Evolutionary conservation across 192 early-diverging fungal species (phyloP), one percentile per base, ranked within the genome.

Genomic region (Gonapodya sp.): DNA sequence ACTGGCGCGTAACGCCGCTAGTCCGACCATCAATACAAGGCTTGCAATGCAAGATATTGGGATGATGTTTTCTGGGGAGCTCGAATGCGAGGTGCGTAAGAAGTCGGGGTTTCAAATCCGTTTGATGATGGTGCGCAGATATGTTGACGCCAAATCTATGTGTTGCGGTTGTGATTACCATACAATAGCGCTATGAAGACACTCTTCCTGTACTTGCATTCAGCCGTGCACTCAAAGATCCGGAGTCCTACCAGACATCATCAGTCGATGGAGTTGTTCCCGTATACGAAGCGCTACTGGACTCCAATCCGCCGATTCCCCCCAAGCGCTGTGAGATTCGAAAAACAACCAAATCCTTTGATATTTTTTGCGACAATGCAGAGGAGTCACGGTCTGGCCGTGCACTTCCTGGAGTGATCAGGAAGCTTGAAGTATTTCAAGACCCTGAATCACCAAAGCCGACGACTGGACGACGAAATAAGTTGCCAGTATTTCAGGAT

Each of bases 1-100:
- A 24, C 46, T 8, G 46, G 8, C 24, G 24, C 8, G 46, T 16
- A 24, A 8, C 24, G 46, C 46, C 24, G 24, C 46, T 16, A 64
- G 46, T 8, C 89, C 89, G 1, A 90, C 89, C 0, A 87, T 90
- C 82, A 88, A 89, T 78, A 90, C 89, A 1, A 89, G 88, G 79
- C 85, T 86, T 1, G 89, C 89, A 0, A 64, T 87, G 79, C 81
- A 79, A 0, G 89, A 89, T 79, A 83, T 90, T 24, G 83, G 83
- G 31, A 84, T 87, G 75, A 89, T 90, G 85, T 90, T 89, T 74
- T 77, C 75, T 34, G 75, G 75, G 75, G 75, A 77, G 30, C 14
- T 77, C 8, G 75, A 77, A 31, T 18, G 34, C 75, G 75, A 77
- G 8, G 75, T 77, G 31, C 16, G 75, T 77, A 2, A 33, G 8